phyloP scores from a whole-genome alignment of 2,329 filamentous ascomycete genomes.

The Fusarium coicis region DNA sequence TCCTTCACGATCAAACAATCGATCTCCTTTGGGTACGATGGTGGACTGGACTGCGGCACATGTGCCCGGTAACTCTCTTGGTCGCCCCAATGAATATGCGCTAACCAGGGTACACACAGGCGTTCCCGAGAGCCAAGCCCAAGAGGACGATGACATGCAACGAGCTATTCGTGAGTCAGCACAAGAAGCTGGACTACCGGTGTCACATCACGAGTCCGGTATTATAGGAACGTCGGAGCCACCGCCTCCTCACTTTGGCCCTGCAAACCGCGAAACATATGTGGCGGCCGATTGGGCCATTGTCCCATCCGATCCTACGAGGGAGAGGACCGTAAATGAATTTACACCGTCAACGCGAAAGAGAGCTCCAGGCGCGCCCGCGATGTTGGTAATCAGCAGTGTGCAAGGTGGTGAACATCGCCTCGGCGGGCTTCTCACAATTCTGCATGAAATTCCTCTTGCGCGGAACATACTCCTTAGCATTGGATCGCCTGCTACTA shows the following conservation, averaged over 20 bases:
- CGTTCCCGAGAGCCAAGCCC: slow-evolving; percentile 50
- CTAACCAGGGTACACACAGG: slow-evolving; percentile 50
- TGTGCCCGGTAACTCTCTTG: slow-evolving; percentile 53
- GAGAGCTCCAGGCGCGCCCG: slow-evolving; percentile 56
- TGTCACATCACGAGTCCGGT: slow-evolving; percentile 61
- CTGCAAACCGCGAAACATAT: slow-evolving; percentile 66
- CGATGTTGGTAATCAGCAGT: slow-evolving; percentile 59
- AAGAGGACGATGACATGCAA: slow-evolving; percentile 67
- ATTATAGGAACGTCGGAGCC: slow-evolving; percentile 54
- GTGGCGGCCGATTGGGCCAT: slow-evolving; percentile 68
- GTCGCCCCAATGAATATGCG: slow-evolving; percentile 23
- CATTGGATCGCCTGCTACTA: slow-evolving; percentile 52
- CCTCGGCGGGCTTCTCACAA: slow-evolving; percentile 66
- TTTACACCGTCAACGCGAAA: slow-evolving; percentile 56
- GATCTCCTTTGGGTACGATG: slow-evolving; percentile 65
- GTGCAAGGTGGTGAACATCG: slow-evolving; percentile 52
- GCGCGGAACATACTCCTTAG: slow-evolving; percentile 65
- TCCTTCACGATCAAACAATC: slow-evolving; percentile 68
- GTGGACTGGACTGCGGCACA: slow-evolving; percentile 59
- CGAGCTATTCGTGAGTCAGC: slow-evolving; percentile 67
- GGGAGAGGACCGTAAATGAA: slow-evolving; percentile 30
- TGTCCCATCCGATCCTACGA: slow-evolving; percentile 55
- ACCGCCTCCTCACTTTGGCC: slow-evolving; percentile 65
- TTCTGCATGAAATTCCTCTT: slow-evolving; percentile 69
- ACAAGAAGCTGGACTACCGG: slow-evolving; percentile 59